Conservation (phyloP, 140 eudicot genomes). For the Senecio squalidus region DNA sequence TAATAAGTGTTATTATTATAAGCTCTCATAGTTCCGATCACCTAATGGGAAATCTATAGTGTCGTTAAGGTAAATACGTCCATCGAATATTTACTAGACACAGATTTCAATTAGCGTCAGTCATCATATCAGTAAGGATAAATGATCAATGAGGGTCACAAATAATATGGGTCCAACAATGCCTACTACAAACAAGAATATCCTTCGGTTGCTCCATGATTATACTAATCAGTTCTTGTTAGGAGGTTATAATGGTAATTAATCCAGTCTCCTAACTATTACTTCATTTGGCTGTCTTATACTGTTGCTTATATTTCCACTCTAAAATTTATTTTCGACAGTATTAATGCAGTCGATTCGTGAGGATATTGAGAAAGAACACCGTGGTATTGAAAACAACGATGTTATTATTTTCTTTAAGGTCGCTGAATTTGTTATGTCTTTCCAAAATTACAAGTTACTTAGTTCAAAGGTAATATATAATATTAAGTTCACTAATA, state of each 20-base stretch:
- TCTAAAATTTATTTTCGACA: conserved; percentile 23
- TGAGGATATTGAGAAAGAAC: conserved; percentile 87
- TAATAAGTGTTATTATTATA: too few species aligned
- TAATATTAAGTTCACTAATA: neutral
- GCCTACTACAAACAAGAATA: conserved; percentile 60
- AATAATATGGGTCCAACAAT: too few species aligned
- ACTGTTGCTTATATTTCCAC: conserved; percentile 24
- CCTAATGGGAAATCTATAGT: too few species aligned
- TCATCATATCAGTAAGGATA: too few species aligned
- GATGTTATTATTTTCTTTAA: conserved; percentile 75
- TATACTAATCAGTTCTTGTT: conserved; percentile 59
- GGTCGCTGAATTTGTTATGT: conserved; percentile 76
- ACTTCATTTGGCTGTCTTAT: conserved; percentile 1
- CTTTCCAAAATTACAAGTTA: conserved; percentile 72
- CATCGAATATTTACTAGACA: too few species aligned
- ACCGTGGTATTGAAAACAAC: conserved; percentile 60
- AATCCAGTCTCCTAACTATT: neutral
- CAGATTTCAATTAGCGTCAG: too few species aligned
- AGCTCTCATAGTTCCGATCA: too few species aligned
- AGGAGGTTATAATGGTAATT: conserved; percentile 87
- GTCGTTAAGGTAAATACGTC: too few species aligned
- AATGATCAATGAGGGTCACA: too few species aligned
- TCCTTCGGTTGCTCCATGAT: conserved; percentile 54
- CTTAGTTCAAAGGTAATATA: conserved; percentile 45
- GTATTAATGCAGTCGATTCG: conserved; percentile 89